These are phyloP conservation scores for Osmanthus fragrans DNA, from an alignment of 257 asterid genomes.

Conservation along the genomic window DNA sequence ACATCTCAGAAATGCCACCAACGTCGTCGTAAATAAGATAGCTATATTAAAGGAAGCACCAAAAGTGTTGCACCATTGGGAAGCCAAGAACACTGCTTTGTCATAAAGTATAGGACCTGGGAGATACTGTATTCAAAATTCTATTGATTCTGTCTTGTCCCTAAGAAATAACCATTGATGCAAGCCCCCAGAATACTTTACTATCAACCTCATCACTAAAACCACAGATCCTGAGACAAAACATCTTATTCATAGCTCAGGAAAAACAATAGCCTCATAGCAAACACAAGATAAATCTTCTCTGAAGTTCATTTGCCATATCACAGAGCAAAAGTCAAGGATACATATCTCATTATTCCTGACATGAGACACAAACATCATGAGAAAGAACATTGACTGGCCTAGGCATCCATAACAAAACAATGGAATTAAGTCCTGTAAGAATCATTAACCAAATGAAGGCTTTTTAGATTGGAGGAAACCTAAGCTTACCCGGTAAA, in stretches of 20 bases:
- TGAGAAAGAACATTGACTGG: background rate
- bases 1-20: background rate
- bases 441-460: background rate
- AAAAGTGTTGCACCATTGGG: background rate
- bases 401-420: background rate
- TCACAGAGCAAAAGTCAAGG: background rate
- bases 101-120: background rate
- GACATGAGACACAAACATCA: background rate
- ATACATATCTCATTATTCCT: background rate
- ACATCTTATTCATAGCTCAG: background rate
- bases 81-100: background rate
- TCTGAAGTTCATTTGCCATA: background rate
- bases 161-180: background rate
- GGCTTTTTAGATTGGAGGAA: background rate
- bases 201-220: background rate
- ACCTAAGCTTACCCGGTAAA: background rate
- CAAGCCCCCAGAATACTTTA: background rate
- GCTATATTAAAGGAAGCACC: background rate
- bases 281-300: background rate
- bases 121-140: background rate
- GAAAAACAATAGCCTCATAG: background rate
- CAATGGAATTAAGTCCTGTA: background rate
- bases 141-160: background rate
- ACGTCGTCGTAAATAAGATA: background rate
- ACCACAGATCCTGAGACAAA: background rate